These are phyloP conservation scores for Annulohypoxylon stygium DNA, from an alignment of 495 filamentous ascomycete species.

Conservation along the genomic window DNA sequence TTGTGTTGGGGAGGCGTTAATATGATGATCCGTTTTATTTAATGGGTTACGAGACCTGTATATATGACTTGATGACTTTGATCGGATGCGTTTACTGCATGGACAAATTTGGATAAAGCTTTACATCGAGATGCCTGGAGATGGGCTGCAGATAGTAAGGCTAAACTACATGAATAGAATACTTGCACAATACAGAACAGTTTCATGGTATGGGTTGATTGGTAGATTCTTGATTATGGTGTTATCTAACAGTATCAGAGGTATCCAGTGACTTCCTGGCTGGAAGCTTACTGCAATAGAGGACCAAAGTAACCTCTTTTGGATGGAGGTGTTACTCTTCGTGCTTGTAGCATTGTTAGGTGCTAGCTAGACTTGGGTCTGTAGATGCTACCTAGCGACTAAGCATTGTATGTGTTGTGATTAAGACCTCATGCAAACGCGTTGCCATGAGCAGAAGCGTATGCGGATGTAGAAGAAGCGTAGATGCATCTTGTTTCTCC, in stretches of 20 bases:
- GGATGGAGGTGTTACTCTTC: background rate
- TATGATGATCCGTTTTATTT: slow-evolving; percentile 24
- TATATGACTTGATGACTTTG: slow-evolving; percentile 27
- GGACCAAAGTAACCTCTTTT: background rate
- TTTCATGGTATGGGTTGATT: background rate
- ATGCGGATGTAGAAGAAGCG: background rate
- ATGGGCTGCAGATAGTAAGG: background rate
- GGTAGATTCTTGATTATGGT: background rate
- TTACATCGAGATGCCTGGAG: background rate
- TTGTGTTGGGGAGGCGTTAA: slow-evolving; percentile 2
- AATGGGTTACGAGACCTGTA: slow-evolving; percentile 38
- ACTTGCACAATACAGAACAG: slow-evolving; percentile 1
- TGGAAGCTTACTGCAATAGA: background rate
- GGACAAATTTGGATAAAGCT: slow-evolving; percentile 9
- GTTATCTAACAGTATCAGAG: background rate
- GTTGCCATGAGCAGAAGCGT: background rate
- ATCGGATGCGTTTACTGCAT: slow-evolving; percentile 9
- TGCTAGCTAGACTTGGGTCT: too few relatives aligned
- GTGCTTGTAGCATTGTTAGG: background rate
- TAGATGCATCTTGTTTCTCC: background rate
- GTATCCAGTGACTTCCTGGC: slow-evolving; percentile 1
- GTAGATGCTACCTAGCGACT: background rate
- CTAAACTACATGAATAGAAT: slow-evolving; percentile 23
- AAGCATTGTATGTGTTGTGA: background rate
- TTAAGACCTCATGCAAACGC: background rate